Base-by-base conservation (phyloP, 2,329 filamentous ascomycete species). In the Talaromyces sp. region DNA sequence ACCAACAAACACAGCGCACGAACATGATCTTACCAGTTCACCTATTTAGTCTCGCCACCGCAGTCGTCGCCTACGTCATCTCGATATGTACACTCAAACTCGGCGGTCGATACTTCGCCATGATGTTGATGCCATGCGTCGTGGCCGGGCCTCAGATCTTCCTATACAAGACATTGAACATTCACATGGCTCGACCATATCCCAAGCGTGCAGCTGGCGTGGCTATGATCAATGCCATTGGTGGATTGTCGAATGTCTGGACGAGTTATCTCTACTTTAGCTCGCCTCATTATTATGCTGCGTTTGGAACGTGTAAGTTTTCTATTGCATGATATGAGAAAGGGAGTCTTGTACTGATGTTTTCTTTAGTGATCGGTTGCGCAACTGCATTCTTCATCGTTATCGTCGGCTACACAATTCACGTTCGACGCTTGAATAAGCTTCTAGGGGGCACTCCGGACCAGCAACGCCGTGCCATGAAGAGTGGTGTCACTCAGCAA, bases 141-240 rank as follows among this genome's bases (percentile, higher is more conserved):
- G 65, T 67, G 52, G 63, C 66, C 12, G 66, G 65, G 18, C 65
- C 64, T n/a, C 76, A 77, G 63, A 73, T 73, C 11, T 66, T 76
- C 16, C 73, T 77, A 11, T 68, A 77, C 1, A 71, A 71, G n/a
- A 78, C 75, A 74, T 71, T 74, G 1, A 72, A 71, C 2, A 69
- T 69, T 1, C 74, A 73, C 1, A 70, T 74, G 5, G 74, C 72
- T 2, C 73, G 76, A 42, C 75, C 75, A 2, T 64, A 70, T 3
- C 74, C 75, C 65, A 79, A 78, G 68, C 76, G 76, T 46, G 75
- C 76, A 14, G 72, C 73, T 1, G 68, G 71, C 0, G 55, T 77
- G n/a, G 72, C 74, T 5, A 73, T 77, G 52, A 75, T 77, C 35
- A 77, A 78, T 40, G 69, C 72, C 2, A 68, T 74, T 9, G 71